These are phyloP conservation scores for Wilcoxina mikolae DNA, from an alignment of 495 filamentous ascomycete species.

Conservation along the genomic window DNA sequence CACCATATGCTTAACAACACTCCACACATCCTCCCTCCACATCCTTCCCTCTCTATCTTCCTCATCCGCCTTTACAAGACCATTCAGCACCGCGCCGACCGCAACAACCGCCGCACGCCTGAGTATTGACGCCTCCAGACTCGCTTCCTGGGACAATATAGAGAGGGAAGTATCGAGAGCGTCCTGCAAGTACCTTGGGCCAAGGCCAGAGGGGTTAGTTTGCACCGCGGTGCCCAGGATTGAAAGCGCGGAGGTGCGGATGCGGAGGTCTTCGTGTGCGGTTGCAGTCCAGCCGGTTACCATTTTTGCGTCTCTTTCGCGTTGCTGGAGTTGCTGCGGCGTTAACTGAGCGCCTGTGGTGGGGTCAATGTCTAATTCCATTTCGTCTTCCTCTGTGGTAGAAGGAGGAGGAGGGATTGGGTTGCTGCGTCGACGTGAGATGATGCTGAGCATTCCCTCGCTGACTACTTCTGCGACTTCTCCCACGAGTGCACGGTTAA, in stretches of 20 bases:
- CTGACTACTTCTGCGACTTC: constrained; percentile 42
- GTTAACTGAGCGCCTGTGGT: constrained; percentile 39
- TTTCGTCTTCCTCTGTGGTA: constrained; percentile 31
- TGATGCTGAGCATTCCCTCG: constrained; percentile 49
- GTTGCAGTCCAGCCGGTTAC: constrained; percentile 47
- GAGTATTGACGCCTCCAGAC: constrained; percentile 52
- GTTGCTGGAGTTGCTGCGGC: constrained; percentile 4
- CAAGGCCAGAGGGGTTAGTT: constrained; percentile 49
- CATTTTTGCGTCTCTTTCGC: constrained; percentile 37
- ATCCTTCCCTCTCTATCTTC: constrained; percentile 40
- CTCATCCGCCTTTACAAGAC: constrained; percentile 31
- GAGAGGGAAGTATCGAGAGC: constrained; percentile 53
- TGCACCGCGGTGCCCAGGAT: constrained; percentile 53
- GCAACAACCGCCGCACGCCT: constrained; percentile 57
- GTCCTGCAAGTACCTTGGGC: constrained; percentile 37
- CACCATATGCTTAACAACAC: constrained; percentile 46
- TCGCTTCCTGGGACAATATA: constrained; percentile 50
- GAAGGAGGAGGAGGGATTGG: background rate
- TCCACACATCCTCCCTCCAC: constrained; percentile 42
- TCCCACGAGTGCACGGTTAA: constrained; percentile 46
- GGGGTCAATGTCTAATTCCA: constrained; percentile 35
- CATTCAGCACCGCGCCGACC: constrained; percentile 50
- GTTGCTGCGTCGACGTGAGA: constrained; percentile 44
- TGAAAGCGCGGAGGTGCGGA: constrained; percentile 63
- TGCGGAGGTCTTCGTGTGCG: constrained; percentile 59